phyloP scores from a whole-genome alignment of 768 basidiomycete genomes.

The Rickenella mellea region DNA sequence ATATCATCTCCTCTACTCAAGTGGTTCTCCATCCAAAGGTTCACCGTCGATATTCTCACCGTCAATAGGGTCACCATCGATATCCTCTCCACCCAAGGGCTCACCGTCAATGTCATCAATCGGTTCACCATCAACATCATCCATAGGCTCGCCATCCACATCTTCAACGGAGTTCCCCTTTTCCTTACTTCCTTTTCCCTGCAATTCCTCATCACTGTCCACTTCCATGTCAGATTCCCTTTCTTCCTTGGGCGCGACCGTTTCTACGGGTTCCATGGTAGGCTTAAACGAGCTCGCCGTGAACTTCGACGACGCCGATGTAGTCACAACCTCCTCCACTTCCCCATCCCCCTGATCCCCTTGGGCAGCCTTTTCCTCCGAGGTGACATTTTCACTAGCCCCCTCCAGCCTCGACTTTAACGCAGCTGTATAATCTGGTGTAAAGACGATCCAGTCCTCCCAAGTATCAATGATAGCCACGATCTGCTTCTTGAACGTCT shows the following conservation, averaged over 20 bases:
- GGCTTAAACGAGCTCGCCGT: constrained; percentile 73
- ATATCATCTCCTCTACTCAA: too few species aligned
- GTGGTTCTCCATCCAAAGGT: not conserved
- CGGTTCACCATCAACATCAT: constrained; percentile 30
- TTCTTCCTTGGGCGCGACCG: constrained; percentile 22
- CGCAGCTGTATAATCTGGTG: constrained; percentile 73
- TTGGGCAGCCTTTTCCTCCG: constrained; percentile 17
- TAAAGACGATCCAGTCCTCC: constrained; percentile 98
- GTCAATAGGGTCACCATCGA: constrained; percentile 10
- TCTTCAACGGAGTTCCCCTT: constrained; percentile 25
- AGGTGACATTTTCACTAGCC: constrained; percentile 18
- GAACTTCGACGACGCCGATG: constrained; percentile 48
- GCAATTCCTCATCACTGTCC: constrained; percentile 41
- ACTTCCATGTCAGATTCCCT: constrained; percentile 29
- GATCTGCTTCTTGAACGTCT: constrained; percentile 92
- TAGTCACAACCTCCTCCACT: constrained; percentile 21
- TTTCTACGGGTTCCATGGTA: constrained; percentile 36
- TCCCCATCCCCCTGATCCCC: constrained; percentile 10
- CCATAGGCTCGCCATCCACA: constrained; percentile 32
- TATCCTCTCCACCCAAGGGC: constrained; percentile 17
- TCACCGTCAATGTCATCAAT: constrained; percentile 42
- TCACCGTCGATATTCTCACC: constrained; percentile 11
- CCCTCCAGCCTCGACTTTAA: constrained; percentile 73
- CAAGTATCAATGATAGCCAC: constrained; percentile 85
- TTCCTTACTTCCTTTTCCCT: constrained; percentile 30